Evolutionary conservation across 768 basidiomycete species (phyloP), one percentile per base, ranked within the genome.

Genomic region (Amanita molliuscula): DNA sequence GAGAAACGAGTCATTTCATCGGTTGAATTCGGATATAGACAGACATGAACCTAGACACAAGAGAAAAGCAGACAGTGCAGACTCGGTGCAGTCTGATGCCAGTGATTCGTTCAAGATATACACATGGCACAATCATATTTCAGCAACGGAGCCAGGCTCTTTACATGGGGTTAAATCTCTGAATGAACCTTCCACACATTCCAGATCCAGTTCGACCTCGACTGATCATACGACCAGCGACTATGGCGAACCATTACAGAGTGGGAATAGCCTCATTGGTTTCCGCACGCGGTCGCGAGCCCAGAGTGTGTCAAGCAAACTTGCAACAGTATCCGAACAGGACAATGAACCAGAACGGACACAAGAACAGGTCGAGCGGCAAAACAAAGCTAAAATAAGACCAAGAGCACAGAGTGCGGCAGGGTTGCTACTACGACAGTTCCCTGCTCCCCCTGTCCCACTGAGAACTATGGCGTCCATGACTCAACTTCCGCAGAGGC

Each of bases 401-500:
- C 47, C 47, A 6, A 47, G 47, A n/a, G 47, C 47, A 28, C 47
- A 47, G 16, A 47, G 47, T 11, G 36, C 36, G 23, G 33, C 47
- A 26, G 47, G 35, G 16, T 34, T 37, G 46, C 16, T 47, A 10
- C 9, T 47, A 18, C 34, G 36, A 36, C 47, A 47, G 20, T 47
- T 47, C 35, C 47, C 47, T 11, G 36, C 25, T 28, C 47, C 47
- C 10, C 47, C 47, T 10, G 11, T n/a, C 15, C 34, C 47, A 18
- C 15, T 47, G 36, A 47, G 47, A 16, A 29, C 29, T 2, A 47
- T 36, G 33, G 21, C 36, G 8, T 47, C 47, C 7, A 25, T 47
- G 47, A 38, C 36, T 23, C 47, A 47, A 28, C 47, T 46, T n/a
- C 25, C 44, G 4, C 44, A 34, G 15, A 46, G 16, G 29, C 44